Evolutionary conservation across 768 basidiomycete species (phyloP), one percentile per base, ranked within the genome.

Genomic region (Termitomyces sp.): DNA sequence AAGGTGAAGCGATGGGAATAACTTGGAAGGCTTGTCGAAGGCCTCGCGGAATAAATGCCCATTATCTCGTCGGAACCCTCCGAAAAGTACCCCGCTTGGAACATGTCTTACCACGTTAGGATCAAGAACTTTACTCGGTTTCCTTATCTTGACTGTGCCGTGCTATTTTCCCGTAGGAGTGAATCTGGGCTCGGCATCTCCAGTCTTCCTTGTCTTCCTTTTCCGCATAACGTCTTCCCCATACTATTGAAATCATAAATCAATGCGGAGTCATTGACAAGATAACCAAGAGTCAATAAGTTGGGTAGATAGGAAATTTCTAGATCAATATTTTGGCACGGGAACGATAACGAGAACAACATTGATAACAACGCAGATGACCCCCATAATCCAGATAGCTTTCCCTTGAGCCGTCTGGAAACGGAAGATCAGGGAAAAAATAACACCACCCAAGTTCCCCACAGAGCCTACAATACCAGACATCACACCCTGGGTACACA

Each of bases 381-480:
- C 57, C 4, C 82, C 82, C 47, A 72, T 71, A 39, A 81, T 76
- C 77, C 79, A 78, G 56, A 80, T 80, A 0, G 78, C 72, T 43
- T 74, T 76, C 10, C 80, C 79, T 9, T 65, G 50, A 5, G 74
- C 68, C 20, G 67, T 59, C 43, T 77, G 77, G 66, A 79, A 80
- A 14, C 82, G 72, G 55, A 79, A 82, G 20, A 84, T 64, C 0
- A 83, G 60, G 1, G 81, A 79, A 37, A 77, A 82, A 26, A 79
- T 59, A 46, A 83, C 69, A 4, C 83, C 83, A 4, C 83, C 75
- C 22, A 74, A 59, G 55, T 75, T 76, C 26, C 76, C 75, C 20
- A 72, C 69, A 1, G 68, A 67, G 12, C 76, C 76, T 1, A 76
- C 74, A 26, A 77, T 63, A 14, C 76, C 74, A 27, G 70, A 68